Conservation (phyloP, 345 rosid species). For the Lenwebbia sp. region DNA sequence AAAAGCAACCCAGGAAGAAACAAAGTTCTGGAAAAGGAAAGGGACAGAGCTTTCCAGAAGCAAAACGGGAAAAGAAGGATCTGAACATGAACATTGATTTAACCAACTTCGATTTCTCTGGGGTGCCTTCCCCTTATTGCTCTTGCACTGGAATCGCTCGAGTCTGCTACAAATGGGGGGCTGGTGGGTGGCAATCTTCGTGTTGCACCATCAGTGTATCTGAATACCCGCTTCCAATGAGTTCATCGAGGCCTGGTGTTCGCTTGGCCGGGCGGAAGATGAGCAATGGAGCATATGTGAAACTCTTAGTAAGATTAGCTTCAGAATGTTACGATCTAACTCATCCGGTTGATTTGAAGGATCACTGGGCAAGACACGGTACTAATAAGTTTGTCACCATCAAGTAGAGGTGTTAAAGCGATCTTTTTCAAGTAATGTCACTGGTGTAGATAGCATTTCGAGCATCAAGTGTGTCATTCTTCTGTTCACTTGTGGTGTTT, state of each 20-base stretch:
- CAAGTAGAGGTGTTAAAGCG: conserved; percentile 17
- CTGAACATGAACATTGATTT: conserved; percentile 23
- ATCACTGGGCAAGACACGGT: conserved; percentile 69
- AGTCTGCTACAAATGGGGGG: conserved; percentile 61
- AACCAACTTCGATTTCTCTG: conserved; percentile 31
- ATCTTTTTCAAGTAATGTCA: neutral
- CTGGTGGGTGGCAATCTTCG: conserved; percentile 67
- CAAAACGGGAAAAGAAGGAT: conserved; percentile 37
- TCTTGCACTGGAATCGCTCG: conserved; percentile 47
- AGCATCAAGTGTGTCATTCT: neutral
- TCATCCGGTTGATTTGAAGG: conserved; percentile 46
- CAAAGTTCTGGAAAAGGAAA: conserved; percentile 17
- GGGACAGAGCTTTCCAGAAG: conserved; percentile 20
- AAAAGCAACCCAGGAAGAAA: conserved; percentile 27
- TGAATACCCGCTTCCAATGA: conserved; percentile 54
- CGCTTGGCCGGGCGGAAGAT: conserved; percentile 70
- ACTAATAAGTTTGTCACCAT: conserved; percentile 65
- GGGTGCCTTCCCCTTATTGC: conserved; percentile 54
- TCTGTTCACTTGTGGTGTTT: neutral
- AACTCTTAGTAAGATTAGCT: conserved; percentile 45
- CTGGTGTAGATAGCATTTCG: neutral
- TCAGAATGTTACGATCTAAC: conserved; percentile 49
- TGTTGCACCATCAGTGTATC: conserved; percentile 52
- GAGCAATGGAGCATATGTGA: conserved; percentile 59
- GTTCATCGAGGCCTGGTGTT: conserved; percentile 36